These are phyloP conservation scores for Colletotrichum sp. DNA, from an alignment of 2,329 filamentous ascomycete genomes.

Conservation along the genomic window DNA sequence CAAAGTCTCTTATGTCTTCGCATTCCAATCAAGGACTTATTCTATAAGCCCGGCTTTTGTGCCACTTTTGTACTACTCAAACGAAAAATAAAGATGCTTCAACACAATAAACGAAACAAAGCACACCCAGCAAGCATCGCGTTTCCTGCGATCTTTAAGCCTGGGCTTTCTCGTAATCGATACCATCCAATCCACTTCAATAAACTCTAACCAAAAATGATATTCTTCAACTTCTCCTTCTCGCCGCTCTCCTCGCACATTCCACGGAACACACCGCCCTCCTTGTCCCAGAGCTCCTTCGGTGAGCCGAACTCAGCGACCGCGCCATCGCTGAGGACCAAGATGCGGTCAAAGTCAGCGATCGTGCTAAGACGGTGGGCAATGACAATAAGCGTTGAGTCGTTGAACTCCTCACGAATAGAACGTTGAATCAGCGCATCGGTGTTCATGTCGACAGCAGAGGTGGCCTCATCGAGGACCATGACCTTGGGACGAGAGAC, in stretches of 20 bases:
- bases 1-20: background rate
- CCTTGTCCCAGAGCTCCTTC: slow-evolving; percentile 60
- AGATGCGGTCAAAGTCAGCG: slow-evolving; percentile 75
- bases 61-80: background rate
- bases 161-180: background rate
- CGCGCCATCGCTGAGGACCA: slow-evolving; percentile 71
- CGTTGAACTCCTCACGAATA: slow-evolving; percentile 74
- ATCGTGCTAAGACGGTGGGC: slow-evolving; percentile 68
- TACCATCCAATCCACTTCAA: background rate
- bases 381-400: slow-evolving; percentile 73
- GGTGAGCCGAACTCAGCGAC: slow-evolving; percentile 73
- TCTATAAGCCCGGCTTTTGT: background rate
- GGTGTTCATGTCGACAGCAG: slow-evolving; percentile 78
- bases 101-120: background rate
- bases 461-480: slow-evolving; percentile 81
- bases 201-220: slow-evolving; percentile 38
- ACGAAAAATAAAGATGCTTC: background rate
- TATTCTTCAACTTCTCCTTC: slow-evolving; percentile 53
- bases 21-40: background rate
- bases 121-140: background rate
- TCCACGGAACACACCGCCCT: slow-evolving; percentile 60
- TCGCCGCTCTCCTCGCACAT: slow-evolving; percentile 69
- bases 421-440: slow-evolving; percentile 75
- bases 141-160: background rate
- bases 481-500: slow-evolving; percentile 76